Conservation (phyloP, 257 asterid genomes). For the Schizonepeta tenuifolia region DNA sequence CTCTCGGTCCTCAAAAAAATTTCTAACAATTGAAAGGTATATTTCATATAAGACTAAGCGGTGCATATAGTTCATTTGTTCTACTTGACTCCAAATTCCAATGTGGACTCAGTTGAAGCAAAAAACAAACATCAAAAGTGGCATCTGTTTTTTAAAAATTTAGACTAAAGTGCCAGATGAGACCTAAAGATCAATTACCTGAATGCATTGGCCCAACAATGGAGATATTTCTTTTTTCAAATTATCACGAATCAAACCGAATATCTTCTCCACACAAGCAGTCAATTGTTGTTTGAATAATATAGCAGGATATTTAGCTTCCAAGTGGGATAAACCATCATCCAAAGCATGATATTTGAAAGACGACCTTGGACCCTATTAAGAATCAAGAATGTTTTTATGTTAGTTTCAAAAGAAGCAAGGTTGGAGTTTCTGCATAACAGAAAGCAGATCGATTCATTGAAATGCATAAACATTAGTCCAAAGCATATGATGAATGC, state of each 20-base stretch:
- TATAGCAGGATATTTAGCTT: slow-evolving; percentile 92
- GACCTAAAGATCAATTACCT: slow-evolving; percentile 51
- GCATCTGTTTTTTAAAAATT: background rate
- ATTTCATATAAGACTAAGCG: background rate
- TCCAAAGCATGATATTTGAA: slow-evolving; percentile 71
- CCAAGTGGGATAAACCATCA: slow-evolving; percentile 84
- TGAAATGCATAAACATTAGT: background rate
- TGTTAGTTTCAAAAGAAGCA: slow-evolving; percentile 31
- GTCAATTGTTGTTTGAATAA: slow-evolving; percentile 92
- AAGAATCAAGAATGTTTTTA: slow-evolving; percentile 26
- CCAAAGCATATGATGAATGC: slow-evolving; percentile 23
- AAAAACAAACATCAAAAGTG: slow-evolving; percentile 10
- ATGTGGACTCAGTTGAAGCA: slow-evolving; percentile 2
- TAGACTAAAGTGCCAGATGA: background rate
- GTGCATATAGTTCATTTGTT: background rate
- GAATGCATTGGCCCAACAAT: slow-evolving; percentile 86
- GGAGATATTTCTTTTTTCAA: slow-evolving; percentile 97
- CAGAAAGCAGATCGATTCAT: background rate
- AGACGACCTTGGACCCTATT: slow-evolving; percentile 70
- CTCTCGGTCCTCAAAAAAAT: slow-evolving; percentile 1
- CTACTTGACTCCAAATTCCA: background rate
- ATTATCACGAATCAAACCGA: slow-evolving; percentile 95
- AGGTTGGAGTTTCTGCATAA: background rate
- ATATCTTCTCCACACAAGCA: slow-evolving; percentile 95
- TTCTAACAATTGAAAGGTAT: background rate